Conservation (phyloP, 2,329 filamentous ascomycete species). For the Aspergillus ochraceus region DNA sequence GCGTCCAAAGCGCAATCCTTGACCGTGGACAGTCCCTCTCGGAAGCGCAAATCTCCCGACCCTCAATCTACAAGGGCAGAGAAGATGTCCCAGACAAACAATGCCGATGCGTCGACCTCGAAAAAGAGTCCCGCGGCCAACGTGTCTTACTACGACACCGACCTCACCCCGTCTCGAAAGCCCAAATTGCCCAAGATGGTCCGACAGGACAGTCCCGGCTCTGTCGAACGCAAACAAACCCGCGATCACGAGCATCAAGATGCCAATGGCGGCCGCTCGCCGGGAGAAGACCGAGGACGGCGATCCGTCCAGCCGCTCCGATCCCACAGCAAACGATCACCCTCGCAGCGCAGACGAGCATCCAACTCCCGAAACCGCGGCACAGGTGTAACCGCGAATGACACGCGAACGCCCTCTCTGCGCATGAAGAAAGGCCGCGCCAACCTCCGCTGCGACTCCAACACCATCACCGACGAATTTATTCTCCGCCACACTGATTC, state of each 20-base stretch:
- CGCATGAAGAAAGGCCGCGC: slow-evolving; percentile 25
- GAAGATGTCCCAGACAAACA: background rate
- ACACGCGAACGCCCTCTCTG: slow-evolving; percentile 13
- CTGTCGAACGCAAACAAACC: slow-evolving; percentile 32
- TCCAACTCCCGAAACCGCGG: slow-evolving; percentile 21
- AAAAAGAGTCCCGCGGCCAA: background rate
- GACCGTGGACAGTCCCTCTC: slow-evolving; percentile 32
- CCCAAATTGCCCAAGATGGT: slow-evolving; percentile 33
- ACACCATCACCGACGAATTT: background rate
- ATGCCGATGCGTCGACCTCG: background rate
- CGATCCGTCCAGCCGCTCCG: slow-evolving; percentile 20
- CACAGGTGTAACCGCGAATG: background rate
- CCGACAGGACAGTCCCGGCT: slow-evolving; percentile 34
- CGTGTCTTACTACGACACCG: slow-evolving; percentile 17
- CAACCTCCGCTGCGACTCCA: slow-evolving; percentile 21
- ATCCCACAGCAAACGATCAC: slow-evolving; percentile 18
- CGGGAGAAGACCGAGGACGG: slow-evolving; percentile 8
- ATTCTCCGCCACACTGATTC: background rate
- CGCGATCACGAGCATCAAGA: slow-evolving; percentile 2
- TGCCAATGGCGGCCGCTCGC: background rate
- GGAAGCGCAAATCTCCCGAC: slow-evolving; percentile 37
- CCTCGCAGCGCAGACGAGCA: slow-evolving; percentile 16
- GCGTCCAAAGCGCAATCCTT: slow-evolving; percentile 11
- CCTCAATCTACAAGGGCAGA: slow-evolving; percentile 23
- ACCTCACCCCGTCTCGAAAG: slow-evolving; percentile 23